Percentiles rank a stretch among this genome's conserved stretches.
These are phyloP conservation scores for Polychaeton citri DNA, from an alignment of 2,329 filamentous ascomycete genomes.

Conservation along the genomic window DNA sequence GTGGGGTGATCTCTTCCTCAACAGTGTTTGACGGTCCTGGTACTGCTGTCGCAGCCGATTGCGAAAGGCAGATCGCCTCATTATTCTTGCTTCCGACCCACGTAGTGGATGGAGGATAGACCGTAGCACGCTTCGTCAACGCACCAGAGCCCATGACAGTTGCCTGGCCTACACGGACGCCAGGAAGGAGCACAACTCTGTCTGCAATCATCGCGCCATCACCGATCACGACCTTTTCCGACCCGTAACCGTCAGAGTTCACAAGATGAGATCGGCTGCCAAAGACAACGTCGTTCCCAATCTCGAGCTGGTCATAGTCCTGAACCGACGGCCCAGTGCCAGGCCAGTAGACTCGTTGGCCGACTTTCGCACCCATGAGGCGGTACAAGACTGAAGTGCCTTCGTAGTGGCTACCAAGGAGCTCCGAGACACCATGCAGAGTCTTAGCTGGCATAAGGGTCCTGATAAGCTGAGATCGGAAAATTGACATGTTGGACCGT, in stretches of 20 bases:
- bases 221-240: slow-evolving; percentile 33
- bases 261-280: slow-evolving; percentile 42
- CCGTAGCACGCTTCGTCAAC: slow-evolving; percentile 32
- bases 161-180: slow-evolving; percentile 35
- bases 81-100: slow-evolving; percentile 42
- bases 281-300: slow-evolving; percentile 48
- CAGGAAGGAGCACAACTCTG: slow-evolving; percentile 39
- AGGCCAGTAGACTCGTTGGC: slow-evolving; percentile 44
- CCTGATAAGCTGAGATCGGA: slow-evolving; percentile 33
- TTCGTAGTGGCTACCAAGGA: slow-evolving; percentile 45
- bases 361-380: slow-evolving; percentile 39
- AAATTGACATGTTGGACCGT: slow-evolving; percentile 27
- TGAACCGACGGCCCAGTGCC: slow-evolving; percentile 41
- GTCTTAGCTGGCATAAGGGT: slow-evolving; percentile 30
- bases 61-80: slow-evolving; percentile 34
- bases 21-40: slow-evolving; percentile 1
- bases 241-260: slow-evolving; percentile 39
- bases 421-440: slow-evolving; percentile 35
- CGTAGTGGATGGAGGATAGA: slow-evolving; percentile 33
- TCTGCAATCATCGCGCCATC: slow-evolving; percentile 45
- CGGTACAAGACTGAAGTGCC: slow-evolving; percentile 39
- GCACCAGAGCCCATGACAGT: slow-evolving; percentile 43
- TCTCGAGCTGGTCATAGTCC: slow-evolving; percentile 42
- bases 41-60: slow-evolving; percentile 1
- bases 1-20: slow-evolving; percentile 7